A percentile compares a stretch with the other conserved stretches of the same genome.
Conservation (phyloP, 2,329 filamentous ascomycete genomes). For the Clonostachys byssicola region DNA sequence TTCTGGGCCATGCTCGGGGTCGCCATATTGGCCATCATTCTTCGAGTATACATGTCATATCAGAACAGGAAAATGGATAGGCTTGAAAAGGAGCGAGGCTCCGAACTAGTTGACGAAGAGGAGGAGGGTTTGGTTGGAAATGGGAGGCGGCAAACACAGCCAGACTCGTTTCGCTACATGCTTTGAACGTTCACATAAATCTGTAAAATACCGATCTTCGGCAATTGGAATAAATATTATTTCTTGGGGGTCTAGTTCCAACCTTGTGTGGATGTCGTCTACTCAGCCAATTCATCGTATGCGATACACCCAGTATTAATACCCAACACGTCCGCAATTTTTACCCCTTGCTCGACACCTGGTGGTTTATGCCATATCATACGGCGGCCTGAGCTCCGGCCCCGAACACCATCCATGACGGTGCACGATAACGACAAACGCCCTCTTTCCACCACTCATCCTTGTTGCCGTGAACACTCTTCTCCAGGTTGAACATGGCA, state of each 20-base stretch:
- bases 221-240: background rate
- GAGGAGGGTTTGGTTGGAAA: slow-evolving; percentile 33
- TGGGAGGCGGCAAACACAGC: slow-evolving; percentile 10
- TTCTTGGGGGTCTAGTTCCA: too few species aligned
- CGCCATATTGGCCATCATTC: slow-evolving; percentile 44
- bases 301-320: background rate
- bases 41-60: slow-evolving; percentile 48
- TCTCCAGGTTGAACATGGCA: slow-evolving; percentile 15
- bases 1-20: slow-evolving; percentile 59
- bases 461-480: slow-evolving; percentile 12
- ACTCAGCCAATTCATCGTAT: background rate
- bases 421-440: slow-evolving; percentile 21
- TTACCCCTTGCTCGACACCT: too few species aligned
- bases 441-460: slow-evolving; percentile 33
- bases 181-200: slow-evolving; percentile 19
- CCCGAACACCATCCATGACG: slow-evolving; percentile 23
- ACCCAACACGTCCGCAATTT: background rate
- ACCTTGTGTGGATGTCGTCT: too few species aligned
- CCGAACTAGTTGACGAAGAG: slow-evolving; percentile 14
- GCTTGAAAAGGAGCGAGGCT: slow-evolving; percentile 17
- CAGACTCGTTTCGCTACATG: slow-evolving; percentile 39
- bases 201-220: background rate
- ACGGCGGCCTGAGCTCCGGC: too few species aligned
- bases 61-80: slow-evolving; percentile 43
- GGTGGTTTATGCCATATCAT: too few species aligned